Evolutionary conservation across 176 grass and related monocot genomes (phyloP).

Genomic region (Secale cereale): DNA sequence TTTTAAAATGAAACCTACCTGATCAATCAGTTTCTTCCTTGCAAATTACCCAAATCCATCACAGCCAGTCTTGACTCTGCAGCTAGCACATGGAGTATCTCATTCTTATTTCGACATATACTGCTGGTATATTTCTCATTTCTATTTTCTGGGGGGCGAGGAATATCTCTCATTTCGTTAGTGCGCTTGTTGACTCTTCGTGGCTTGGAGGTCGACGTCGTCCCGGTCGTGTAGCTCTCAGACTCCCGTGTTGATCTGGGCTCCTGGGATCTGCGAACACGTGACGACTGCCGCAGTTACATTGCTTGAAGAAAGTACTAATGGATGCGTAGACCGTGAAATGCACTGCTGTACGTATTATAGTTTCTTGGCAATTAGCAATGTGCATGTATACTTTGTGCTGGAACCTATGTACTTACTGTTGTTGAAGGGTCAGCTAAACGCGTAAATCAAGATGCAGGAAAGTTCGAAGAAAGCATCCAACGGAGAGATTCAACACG

Average conservation of each 20-base stretch:
- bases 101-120: no score
- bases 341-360: background rate
- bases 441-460: background rate
- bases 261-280: background rate
- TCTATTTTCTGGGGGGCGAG: no score
- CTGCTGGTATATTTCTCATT: no score
- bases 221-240: background rate
- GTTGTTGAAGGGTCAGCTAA: background rate
- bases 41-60: background rate
- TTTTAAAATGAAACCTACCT: background rate
- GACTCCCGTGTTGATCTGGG: background rate
- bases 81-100: no score
- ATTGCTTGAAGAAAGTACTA: no score
- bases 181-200: no score
- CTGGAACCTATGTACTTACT: background rate
- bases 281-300: no score
- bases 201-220: no score
- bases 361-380: no score
- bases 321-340: background rate
- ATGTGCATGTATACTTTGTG: no score
- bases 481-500: background rate
- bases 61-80: background rate
- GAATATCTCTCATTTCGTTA: no score
- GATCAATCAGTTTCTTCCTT: conserved; percentile 1
- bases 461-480: background rate